Conservation (phyloP, 371 early-diverging fungal species). For the Coemansia sp. region DNA sequence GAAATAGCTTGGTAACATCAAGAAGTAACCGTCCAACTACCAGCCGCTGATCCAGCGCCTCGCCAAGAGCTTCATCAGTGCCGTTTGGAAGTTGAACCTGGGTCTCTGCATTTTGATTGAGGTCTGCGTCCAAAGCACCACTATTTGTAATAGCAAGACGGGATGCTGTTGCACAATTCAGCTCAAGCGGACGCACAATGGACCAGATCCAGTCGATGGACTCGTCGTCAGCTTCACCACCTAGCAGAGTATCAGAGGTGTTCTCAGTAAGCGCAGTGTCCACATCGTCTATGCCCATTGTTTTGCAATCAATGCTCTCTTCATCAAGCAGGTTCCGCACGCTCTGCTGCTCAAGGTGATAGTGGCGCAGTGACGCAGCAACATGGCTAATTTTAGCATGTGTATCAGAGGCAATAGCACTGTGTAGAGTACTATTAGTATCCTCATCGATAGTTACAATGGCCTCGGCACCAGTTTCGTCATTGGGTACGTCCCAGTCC, state of each 20-base stretch:
- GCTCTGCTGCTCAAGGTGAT: conserved; percentile 17
- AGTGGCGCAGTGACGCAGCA: conserved; percentile 12
- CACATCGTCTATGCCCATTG: not conserved
- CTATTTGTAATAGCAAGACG: conserved; percentile 23
- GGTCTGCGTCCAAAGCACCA: not conserved
- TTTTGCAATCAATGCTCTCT: not conserved
- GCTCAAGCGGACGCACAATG: conserved; percentile 45
- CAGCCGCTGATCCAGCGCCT: conserved; percentile 53
- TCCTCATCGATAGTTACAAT: conserved; percentile 25
- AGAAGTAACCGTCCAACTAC: conserved; percentile 54
- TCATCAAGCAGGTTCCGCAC: not conserved
- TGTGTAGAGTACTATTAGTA: not conserved
- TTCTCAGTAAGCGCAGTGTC: not conserved
- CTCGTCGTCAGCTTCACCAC: conserved; percentile 2
- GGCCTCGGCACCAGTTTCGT: conserved; percentile 16
- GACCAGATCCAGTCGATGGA: conserved; percentile 50
- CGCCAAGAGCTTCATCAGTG: conserved; percentile 48
- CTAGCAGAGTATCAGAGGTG: not conserved
- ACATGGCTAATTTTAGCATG: conserved; percentile 1
- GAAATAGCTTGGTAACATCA: conserved; percentile 55
- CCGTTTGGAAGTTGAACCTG: conserved; percentile 42
- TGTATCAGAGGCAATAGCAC: not conserved
- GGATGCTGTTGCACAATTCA: conserved; percentile 44
- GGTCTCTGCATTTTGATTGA: not conserved
- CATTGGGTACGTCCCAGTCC: conserved; percentile 30